phyloP scores from a whole-genome alignment of 495 filamentous ascomycete species.

The Xylaria venustula region DNA sequence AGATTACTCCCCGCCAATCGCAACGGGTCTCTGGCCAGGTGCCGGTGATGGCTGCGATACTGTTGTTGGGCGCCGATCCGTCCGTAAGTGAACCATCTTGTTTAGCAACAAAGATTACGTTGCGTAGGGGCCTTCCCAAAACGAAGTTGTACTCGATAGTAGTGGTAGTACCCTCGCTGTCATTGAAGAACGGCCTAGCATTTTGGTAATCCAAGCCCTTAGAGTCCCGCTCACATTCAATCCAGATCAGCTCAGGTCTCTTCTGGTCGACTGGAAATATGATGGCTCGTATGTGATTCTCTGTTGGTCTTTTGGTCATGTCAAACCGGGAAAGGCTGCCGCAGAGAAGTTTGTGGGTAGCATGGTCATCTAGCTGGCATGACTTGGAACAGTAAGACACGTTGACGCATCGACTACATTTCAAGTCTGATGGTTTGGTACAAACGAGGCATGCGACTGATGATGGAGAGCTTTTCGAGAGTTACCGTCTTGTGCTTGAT shows the following conservation, averaged over 20 bases:
- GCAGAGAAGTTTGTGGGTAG: background rate
- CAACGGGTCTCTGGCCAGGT: no score
- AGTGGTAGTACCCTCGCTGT: no score
- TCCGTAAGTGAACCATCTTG: background rate
- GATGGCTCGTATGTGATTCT: background rate
- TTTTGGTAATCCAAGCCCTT: no score
- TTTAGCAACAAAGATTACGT: background rate
- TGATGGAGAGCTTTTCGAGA: no score
- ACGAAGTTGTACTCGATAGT: background rate
- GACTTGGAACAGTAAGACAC: background rate
- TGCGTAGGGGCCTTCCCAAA: background rate
- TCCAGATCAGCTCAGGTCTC: background rate
- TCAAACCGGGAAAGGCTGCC: background rate
- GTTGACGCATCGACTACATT: background rate
- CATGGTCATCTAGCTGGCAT: background rate
- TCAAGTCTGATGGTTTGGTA: background rate
- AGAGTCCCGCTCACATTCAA: background rate
- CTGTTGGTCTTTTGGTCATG: background rate
- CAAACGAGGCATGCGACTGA: constrained; percentile 13
- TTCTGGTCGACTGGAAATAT: background rate
- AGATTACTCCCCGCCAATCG: no score
- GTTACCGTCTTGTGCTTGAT: no score
- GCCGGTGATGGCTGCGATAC: background rate
- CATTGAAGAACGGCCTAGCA: background rate
- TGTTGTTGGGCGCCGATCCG: background rate